Conservation (phyloP, 1,139 yeast genomes). For the Saccharomyces hybrid region DNA sequence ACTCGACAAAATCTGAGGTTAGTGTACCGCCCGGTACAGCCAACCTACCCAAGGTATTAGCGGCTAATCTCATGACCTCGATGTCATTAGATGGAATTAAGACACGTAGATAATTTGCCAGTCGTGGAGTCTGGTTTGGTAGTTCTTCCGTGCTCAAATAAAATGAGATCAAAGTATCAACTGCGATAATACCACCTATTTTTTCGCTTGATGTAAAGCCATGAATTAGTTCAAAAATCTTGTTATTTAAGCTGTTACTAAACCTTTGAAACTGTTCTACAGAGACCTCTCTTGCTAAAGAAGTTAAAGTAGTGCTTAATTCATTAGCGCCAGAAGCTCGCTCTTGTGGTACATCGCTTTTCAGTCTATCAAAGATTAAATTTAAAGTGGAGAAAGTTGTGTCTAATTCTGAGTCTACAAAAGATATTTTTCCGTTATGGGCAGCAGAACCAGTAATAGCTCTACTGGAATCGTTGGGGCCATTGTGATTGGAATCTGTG, state of each 20-base stretch:
- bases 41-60: conserved; percentile 75
- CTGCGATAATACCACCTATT: conserved; percentile 86
- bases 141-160: conserved; percentile 71
- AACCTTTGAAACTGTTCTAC: conserved; percentile 73
- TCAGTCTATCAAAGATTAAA: conserved; percentile 27
- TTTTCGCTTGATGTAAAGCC: conserved; percentile 65
- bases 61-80: conserved; percentile 80
- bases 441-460: conserved; percentile 11
- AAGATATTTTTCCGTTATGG: conserved; percentile 4
- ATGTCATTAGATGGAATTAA: conserved; percentile 76
- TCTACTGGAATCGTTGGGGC: conserved; percentile 15
- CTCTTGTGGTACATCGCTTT: conserved; percentile 37
- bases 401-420: conserved; percentile 24
- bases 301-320: conserved; percentile 56
- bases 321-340: conserved; percentile 57
- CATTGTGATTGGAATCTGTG: conserved; percentile 18
- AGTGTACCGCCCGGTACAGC: conserved; percentile 85
- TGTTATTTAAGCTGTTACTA: conserved; percentile 79
- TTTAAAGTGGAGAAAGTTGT: conserved; percentile 24
- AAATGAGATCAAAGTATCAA: conserved; percentile 76
- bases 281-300: conserved; percentile 66
- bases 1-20: conserved; percentile 88
- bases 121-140: conserved; percentile 82
- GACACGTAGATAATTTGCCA: conserved; percentile 78
- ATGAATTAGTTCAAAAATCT: conserved; percentile 77